Base-by-base conservation (phyloP, 805 yeast genomes). In the Starmerella floricola region DNA sequence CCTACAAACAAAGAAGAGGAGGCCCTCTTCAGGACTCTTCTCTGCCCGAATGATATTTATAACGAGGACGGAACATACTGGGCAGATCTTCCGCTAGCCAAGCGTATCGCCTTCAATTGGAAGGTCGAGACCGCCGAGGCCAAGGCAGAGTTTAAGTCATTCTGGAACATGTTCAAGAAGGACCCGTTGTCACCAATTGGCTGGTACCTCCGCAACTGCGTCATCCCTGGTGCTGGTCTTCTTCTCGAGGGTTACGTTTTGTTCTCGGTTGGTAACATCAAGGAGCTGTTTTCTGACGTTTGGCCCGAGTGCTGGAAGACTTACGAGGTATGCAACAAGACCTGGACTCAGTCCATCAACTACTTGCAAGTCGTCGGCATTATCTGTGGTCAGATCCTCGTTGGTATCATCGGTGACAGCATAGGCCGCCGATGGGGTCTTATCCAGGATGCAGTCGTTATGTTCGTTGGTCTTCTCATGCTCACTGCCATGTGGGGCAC, bases 341-440 rank as follows among this genome's bases (percentile, higher is more conserved):
- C 56, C 41, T 62, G 66, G 66, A 50, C 52, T 24, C 52, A 54
- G 27, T 55, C 64, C n/a, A 63, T 62, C 30, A 51, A 48, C 34
- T 62, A 62, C 44, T 50, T 62, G 31, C 62, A 60, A 48, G 55
- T 61, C 30, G 41, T 52, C 29, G 78, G 79, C 34, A 74, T 78
- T 18, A 73, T 76, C 47, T 62, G 72, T 42, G 83, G 83, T 27
- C 81, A 75, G 58, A 69, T 76, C 29, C 51, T 59, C 15, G 69
- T 76, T 48, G 83, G 83, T 26, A 44, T 74, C 26, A 62, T 71
- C 40, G 70, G 76, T 44, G 81, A 76, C 56, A 67, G 69, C 47
- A 58, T 75, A 47, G 78, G 79, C 32, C 66, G 83, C 47, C 73
- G 74, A 51, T 72, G 74, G 68, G 76, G 78, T 38, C 70, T 76